Evolutionary conservation across 1,284 basidiomycete genomes (phyloP).

Genomic region (Cryptococcus deneoformans): DNA sequence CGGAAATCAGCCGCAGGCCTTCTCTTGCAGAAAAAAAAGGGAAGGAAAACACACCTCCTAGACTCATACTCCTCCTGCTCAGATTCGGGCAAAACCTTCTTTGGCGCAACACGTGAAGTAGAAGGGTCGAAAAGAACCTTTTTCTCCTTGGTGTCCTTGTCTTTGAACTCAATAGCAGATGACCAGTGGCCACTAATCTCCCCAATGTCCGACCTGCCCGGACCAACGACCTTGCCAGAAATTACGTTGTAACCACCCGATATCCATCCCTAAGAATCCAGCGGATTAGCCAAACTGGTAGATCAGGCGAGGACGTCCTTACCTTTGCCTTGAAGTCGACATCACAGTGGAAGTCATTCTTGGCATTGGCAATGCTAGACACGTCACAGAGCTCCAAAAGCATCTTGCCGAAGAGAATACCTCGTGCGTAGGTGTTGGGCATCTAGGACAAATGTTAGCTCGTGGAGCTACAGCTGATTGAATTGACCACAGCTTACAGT

Average conservation of each 20-base stretch:
- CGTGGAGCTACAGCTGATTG: not conserved
- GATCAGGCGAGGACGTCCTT: constrained; percentile 32
- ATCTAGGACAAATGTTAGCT: constrained; percentile 52
- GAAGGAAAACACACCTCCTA: constrained; percentile 57
- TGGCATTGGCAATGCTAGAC: constrained; percentile 79
- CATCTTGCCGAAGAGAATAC: constrained; percentile 98
- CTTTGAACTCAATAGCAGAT: constrained; percentile 83
- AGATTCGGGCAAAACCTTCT: constrained; percentile 76
- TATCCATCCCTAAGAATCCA: constrained; percentile 68
- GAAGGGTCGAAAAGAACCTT: constrained; percentile 80
- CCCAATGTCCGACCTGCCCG: constrained; percentile 66
- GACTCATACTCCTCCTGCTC: constrained; percentile 92
- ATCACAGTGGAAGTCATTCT: constrained; percentile 71
- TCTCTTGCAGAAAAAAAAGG: constrained; percentile 50
- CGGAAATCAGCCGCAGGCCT: not conserved
- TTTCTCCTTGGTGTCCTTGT: constrained; percentile 64
- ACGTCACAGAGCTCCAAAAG: constrained; percentile 92
- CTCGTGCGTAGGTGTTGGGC: constrained; percentile 97
- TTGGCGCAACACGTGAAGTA: constrained; percentile 71
- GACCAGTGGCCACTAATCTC: constrained; percentile 92
- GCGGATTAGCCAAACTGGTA: not conserved
- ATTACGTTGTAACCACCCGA: constrained; percentile 95
- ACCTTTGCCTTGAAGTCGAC: constrained; percentile 96
- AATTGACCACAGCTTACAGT: constrained; percentile 22
- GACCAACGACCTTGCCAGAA: constrained; percentile 67